These are phyloP conservation scores for Claviceps spartinae DNA, from an alignment of 2,329 filamentous ascomycete genomes.

Conservation along the genomic window DNA sequence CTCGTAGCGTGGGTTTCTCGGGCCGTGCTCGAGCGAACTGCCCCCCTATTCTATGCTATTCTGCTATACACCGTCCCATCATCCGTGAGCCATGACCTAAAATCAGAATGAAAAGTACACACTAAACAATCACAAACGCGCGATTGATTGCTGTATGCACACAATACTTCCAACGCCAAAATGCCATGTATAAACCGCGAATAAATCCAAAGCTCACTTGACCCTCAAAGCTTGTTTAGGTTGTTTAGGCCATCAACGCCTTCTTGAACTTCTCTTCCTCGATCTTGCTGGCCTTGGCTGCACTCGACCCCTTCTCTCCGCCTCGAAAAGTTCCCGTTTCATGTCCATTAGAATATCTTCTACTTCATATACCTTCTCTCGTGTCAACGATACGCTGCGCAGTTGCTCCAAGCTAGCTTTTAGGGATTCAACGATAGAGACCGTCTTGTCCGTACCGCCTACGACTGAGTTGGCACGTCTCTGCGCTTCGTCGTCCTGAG, in stretches of 20 bases:
- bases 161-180: neutral
- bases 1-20: neutral
- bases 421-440: constrained; percentile 19
- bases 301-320: constrained; percentile 41
- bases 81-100: neutral
- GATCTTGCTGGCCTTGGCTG: constrained; percentile 8
- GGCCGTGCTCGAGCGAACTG: neutral
- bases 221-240: neutral
- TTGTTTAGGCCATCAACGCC: neutral
- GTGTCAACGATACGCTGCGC: constrained; percentile 43
- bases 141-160: neutral
- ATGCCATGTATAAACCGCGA: neutral
- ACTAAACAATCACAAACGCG: neutral
- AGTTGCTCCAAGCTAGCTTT: constrained; percentile 40
- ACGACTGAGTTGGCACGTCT: constrained; percentile 2
- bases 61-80: neutral
- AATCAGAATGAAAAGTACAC: neutral
- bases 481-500: constrained; percentile 3
- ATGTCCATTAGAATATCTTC: constrained; percentile 73
- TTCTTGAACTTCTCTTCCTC: constrained; percentile 10
- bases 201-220: neutral
- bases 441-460: constrained; percentile 7
- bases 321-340: constrained; percentile 58
- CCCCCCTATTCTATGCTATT: neutral
- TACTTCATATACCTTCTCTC: constrained; percentile 53